Percentiles rank a stretch among this genome's conserved stretches.
Conservation (phyloP, 1,284 basidiomycete genomes). For the Sphaerobolus stellatus region DNA sequence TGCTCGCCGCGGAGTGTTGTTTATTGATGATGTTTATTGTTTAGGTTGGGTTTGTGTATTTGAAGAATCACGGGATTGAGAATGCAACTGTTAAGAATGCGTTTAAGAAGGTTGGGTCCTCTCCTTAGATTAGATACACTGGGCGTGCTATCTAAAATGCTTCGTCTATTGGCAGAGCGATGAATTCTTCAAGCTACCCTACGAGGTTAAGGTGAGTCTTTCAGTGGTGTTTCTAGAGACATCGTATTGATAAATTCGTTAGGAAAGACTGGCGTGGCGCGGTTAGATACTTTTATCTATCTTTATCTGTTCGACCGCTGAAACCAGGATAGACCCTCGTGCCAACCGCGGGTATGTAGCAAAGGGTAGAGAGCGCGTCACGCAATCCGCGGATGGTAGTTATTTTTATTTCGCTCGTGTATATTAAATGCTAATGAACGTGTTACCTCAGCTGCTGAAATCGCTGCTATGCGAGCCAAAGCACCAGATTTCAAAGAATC, state of each 20-base stretch:
- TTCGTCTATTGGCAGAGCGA: constrained; percentile 49
- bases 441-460: constrained; percentile 49
- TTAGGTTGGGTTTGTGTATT: constrained; percentile 65
- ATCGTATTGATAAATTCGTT: constrained; percentile 8
- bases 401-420: background rate
- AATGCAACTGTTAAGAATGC: constrained; percentile 49
- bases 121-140: no score
- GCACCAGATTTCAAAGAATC: constrained; percentile 81
- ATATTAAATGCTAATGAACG: background rate
- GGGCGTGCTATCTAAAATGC: background rate
- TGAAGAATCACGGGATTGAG: constrained; percentile 67
- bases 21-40: constrained; percentile 10
- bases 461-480: constrained; percentile 65
- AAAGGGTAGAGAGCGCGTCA: constrained; percentile 78
- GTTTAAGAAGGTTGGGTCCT: constrained; percentile 55
- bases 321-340: constrained; percentile 53
- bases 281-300: constrained; percentile 8
- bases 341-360: constrained; percentile 81
- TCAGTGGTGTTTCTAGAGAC: background rate
- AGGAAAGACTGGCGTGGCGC: constrained; percentile 70
- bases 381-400: constrained; percentile 59
- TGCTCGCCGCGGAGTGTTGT: constrained; percentile 15
- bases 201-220: constrained; percentile 55
- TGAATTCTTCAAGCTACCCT: constrained; percentile 69
- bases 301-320: background rate